Evolutionary conservation across 371 early-diverging fungal species (phyloP).

Genomic region (Rhizomucor pusillus): DNA sequence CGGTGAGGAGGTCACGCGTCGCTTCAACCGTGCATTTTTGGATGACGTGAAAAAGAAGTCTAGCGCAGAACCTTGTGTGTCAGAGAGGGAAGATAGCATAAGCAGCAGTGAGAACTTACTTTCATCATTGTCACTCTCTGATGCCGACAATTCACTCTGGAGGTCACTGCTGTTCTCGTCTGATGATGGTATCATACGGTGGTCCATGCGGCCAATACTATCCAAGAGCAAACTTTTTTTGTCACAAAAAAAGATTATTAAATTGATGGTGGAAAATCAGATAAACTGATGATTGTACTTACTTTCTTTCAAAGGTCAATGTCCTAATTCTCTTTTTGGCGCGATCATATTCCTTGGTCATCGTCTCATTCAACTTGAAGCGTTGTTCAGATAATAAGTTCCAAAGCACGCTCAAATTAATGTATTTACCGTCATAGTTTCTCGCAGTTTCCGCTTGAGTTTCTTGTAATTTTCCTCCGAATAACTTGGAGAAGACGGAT

Average conservation of each 20-base stretch:
- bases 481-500: too few species aligned
- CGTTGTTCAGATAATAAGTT: background rate
- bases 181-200: conserved; percentile 16
- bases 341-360: conserved; percentile 40
- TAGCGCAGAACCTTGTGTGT: background rate
- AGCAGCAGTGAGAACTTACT: conserved; percentile 4
- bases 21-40: background rate
- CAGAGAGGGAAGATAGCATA: conserved; percentile 1
- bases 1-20: too few species aligned
- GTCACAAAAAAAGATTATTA: background rate
- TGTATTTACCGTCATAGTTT: conserved; percentile 43
- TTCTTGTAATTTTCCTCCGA: conserved; percentile 51
- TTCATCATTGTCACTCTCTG: conserved; percentile 24
- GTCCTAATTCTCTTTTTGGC: conserved; percentile 45
- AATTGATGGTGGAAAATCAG: too few species aligned
- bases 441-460: conserved; percentile 53
- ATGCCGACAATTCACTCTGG: conserved; percentile 29
- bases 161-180: conserved; percentile 43
- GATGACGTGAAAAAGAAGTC: background rate
- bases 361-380: conserved; percentile 47
- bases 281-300: conserved; percentile 11
- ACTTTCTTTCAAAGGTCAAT: conserved; percentile 57
- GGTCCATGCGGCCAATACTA: conserved; percentile 36
- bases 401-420: background rate
- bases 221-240: conserved; percentile 37